Conservation (phyloP, 2,329 filamentous ascomycete genomes). For the Ophiocordyceps polyrhachis-furcata region DNA sequence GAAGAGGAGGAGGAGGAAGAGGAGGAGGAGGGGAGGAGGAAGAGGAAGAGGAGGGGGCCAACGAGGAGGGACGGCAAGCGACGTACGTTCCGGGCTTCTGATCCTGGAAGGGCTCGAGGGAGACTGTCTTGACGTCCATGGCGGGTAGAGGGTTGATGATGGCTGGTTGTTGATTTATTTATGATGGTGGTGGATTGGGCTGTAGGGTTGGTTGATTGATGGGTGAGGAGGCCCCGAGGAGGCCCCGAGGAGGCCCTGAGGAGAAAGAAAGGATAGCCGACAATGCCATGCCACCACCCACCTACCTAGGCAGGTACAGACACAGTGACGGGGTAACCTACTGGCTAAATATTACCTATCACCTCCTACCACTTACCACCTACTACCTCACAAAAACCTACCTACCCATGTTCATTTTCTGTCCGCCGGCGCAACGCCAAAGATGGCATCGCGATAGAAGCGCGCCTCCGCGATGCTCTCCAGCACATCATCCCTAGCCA, state of each 20-base stretch:
- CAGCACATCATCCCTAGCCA: conserved; percentile 75
- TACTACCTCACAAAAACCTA: not conserved
- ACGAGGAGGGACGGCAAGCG: conserved; percentile 3
- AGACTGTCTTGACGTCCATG: conserved; percentile 61
- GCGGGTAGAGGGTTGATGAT: too few species aligned
- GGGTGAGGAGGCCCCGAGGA: too few species aligned
- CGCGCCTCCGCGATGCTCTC: conserved; percentile 87
- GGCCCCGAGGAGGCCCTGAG: too few species aligned
- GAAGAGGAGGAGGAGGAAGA: not conserved
- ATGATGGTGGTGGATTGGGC: not conserved
- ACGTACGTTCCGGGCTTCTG: conserved; percentile 99
- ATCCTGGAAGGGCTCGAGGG: conserved; percentile 73
- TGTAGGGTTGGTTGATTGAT: not conserved
- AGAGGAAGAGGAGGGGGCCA: not conserved
- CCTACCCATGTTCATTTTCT: not conserved
- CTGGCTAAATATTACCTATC: too few species aligned
- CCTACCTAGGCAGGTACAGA: too few species aligned
- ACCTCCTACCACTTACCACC: not conserved
- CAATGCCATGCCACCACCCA: too few species aligned
- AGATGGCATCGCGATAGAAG: conserved; percentile 61
- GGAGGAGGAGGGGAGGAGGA: conserved; percentile 1
- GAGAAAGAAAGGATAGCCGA: too few species aligned
- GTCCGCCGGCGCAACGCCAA: conserved; percentile 14
- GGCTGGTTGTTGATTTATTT: not conserved
- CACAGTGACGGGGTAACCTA: too few species aligned